Base-by-base conservation (phyloP, 169 alveolate genomes). In the Eimeria maxima region DNA sequence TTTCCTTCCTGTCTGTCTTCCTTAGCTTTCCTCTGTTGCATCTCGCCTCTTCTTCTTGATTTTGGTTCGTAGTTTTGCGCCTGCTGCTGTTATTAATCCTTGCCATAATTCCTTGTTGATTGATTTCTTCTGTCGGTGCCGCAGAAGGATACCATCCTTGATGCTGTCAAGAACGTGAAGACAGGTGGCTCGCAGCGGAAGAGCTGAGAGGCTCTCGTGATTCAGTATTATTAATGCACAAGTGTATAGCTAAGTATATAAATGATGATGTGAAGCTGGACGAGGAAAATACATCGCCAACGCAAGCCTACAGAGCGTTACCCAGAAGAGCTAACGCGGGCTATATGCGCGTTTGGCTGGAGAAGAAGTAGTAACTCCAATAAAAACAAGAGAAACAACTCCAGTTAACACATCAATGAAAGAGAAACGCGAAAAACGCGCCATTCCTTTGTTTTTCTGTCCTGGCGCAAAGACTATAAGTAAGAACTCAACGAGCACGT, bases 361-460 rank as follows among this genome's bases (percentile, higher is more conserved):
- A n/a, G 5, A 0, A 33, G 22, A 27, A 69, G 47, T n/a, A 67
- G n/a, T n/a, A 65, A 24, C 42, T 65, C 44, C 4, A 65, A 6
- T n/a, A 8, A 65, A 14, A 4, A 27, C 20, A 65, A 65, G 42
- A 24, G 14, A 24, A 65, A 65, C 27, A 65, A 65, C 44, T 6
- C 44, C 18, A n/a, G 18, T 24, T 5, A 65, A 60, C 69, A 11
- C 50, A 69, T 11, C 50, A 69, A 69, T n/a, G 4, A 10, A 33
- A 4, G 7, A 18, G 50, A 1, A 29, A 69, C 80, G 11, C 69
- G 2, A 3, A 60, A 8, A 22, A 27, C 11, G 80, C 80, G 50
- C 80, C 80, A 69, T 29, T 50, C 22, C n/a, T 65, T 65, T 69
- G 80, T 69, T 69, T 69, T 69, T 69, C 50, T 69, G 80, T 69